Percentiles rank a stretch among this genome's conserved stretches.
These are phyloP conservation scores for Capillidium heterosporum DNA, from an alignment of 371 early-diverging fungal species.

Conservation along the genomic window DNA sequence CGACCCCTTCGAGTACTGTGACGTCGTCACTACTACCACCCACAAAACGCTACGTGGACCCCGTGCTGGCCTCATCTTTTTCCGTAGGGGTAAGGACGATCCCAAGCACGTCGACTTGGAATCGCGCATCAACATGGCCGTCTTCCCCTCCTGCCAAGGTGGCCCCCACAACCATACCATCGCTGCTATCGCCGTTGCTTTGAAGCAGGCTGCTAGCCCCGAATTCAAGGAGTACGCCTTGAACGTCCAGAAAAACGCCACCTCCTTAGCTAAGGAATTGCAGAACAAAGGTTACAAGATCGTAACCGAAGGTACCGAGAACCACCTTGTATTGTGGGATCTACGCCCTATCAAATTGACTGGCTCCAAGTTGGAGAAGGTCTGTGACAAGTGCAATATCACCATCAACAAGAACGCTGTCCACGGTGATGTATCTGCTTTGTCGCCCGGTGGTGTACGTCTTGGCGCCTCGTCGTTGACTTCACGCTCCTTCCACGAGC, in stretches of 20 bases:
- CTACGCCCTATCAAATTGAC: constrained; percentile 67
- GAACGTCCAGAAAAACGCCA: constrained; percentile 85
- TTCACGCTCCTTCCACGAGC: constrained; percentile 73
- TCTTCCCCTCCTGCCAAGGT: constrained; percentile 98
- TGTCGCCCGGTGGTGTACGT: constrained; percentile 84
- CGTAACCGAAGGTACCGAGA: constrained; percentile 87
- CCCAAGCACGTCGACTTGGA: constrained; percentile 75
- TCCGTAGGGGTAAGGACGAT: constrained; percentile 58
- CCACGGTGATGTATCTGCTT: constrained; percentile 72
- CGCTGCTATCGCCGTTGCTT: constrained; percentile 92
- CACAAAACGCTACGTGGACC: constrained; percentile 99
- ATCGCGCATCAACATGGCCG: constrained; percentile 86
- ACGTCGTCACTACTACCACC: constrained; percentile 99
- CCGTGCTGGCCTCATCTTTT: constrained; percentile 97
- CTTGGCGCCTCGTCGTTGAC: constrained; percentile 82
- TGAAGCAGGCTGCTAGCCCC: constrained; percentile 84
- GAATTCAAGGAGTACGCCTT: constrained; percentile 87
- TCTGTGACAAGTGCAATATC: constrained; percentile 79
- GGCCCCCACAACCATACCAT: constrained; percentile 99
- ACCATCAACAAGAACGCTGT: constrained; percentile 91
- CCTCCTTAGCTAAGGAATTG: constrained; percentile 58
- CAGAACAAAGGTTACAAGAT: constrained; percentile 65
- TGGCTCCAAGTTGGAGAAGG: constrained; percentile 81
- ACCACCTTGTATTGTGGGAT: constrained; percentile 87
- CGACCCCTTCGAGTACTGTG: constrained; percentile 92